A percentile compares a stretch with the other conserved stretches of the same genome.
phyloP scores from a whole-genome alignment of 768 basidiomycete species.

The Amanita pallidorosea region DNA sequence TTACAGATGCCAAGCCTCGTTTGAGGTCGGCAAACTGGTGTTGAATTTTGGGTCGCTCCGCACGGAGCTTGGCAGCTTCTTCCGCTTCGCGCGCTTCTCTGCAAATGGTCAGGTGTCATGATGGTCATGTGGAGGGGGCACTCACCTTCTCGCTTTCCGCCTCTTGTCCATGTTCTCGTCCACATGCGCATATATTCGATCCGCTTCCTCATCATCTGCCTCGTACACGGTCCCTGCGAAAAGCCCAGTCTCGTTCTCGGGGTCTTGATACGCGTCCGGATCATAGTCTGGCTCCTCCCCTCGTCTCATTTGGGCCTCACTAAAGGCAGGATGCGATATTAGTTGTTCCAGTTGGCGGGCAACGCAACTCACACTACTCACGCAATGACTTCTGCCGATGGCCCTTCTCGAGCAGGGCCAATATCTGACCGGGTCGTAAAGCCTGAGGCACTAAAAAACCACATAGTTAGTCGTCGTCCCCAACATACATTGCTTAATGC shows the following conservation, averaged over 20 bases:
- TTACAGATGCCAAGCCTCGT: slow-evolving; percentile 74
- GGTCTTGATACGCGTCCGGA: slow-evolving; percentile 91
- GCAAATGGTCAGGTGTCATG: slow-evolving; percentile 12
- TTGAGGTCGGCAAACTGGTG: slow-evolving; percentile 95
- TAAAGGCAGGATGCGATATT: slow-evolving; percentile 15
- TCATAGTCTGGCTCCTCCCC: slow-evolving; percentile 86
- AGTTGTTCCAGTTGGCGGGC: background rate
- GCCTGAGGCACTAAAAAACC: slow-evolving; percentile 70
- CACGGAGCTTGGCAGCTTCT: slow-evolving; percentile 67
- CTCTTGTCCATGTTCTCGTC: slow-evolving; percentile 87
- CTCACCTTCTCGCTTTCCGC: slow-evolving; percentile 68
- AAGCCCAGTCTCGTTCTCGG: slow-evolving; percentile 93
- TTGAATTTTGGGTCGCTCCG: slow-evolving; percentile 89
- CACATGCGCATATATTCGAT: slow-evolving; percentile 88
- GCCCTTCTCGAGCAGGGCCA: slow-evolving; percentile 92
- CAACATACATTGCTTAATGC: slow-evolving; percentile 17
- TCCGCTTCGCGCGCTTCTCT: slow-evolving; percentile 72
- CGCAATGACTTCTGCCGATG: slow-evolving; percentile 87
- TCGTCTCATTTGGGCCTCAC: slow-evolving; percentile 76
- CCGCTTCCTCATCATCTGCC: slow-evolving; percentile 95
- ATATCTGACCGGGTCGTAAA: slow-evolving; percentile 99
- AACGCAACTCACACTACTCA: slow-evolving; percentile 22
- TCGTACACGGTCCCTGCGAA: slow-evolving; percentile 96
- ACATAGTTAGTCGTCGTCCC: slow-evolving; percentile 5
- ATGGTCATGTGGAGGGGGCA: slow-evolving; percentile 31